phyloP scores from a whole-genome alignment of 495 filamentous ascomycete genomes.

The Alectoria sarmentosa region DNA sequence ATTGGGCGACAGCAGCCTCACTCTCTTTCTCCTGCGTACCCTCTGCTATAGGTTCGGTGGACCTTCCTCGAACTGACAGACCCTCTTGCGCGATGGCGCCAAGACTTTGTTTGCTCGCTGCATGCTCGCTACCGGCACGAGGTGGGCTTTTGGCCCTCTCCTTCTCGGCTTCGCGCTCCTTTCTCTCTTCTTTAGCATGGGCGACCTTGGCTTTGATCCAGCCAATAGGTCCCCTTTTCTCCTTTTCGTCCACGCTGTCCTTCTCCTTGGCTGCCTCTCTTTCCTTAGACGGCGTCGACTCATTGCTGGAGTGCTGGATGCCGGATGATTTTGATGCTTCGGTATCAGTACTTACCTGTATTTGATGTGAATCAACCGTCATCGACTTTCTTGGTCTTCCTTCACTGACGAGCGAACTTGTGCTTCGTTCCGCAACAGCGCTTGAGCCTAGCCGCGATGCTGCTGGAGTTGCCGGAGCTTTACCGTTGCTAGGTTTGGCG shows the following conservation, averaged over 20 bases:
- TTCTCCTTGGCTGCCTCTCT: conserved; percentile 26
- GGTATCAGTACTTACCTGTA: conserved; percentile 31
- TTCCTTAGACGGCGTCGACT: conserved; percentile 32
- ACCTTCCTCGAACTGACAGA: conserved; percentile 10
- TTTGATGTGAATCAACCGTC: conserved; percentile 47
- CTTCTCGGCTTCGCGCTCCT: conserved; percentile 49
- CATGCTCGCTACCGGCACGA: conserved; percentile 16
- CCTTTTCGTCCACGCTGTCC: conserved; percentile 39
- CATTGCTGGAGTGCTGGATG: conserved; percentile 32
- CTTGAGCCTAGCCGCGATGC: conserved; percentile 50
- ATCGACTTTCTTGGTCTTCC: conserved; percentile 45
- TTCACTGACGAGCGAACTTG: conserved; percentile 59
- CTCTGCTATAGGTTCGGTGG: conserved; percentile 11
- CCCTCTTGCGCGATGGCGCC: conserved; percentile 24
- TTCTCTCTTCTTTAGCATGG: conserved; percentile 62
- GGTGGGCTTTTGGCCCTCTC: conserved; percentile 50
- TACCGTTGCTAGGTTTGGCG: conserved; percentile 49
- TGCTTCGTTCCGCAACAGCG: conserved; percentile 59
- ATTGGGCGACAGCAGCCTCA: not conserved
- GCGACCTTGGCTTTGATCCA: conserved; percentile 83
- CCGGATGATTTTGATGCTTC: conserved; percentile 30
- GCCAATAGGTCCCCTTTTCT: conserved; percentile 63
- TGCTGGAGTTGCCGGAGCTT: conserved; percentile 40
- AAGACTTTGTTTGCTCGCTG: conserved; percentile 25
- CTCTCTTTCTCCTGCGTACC: conserved; percentile 9